phyloP scores from a whole-genome alignment of 768 basidiomycete species.

The Gymnopilus dilepis region DNA sequence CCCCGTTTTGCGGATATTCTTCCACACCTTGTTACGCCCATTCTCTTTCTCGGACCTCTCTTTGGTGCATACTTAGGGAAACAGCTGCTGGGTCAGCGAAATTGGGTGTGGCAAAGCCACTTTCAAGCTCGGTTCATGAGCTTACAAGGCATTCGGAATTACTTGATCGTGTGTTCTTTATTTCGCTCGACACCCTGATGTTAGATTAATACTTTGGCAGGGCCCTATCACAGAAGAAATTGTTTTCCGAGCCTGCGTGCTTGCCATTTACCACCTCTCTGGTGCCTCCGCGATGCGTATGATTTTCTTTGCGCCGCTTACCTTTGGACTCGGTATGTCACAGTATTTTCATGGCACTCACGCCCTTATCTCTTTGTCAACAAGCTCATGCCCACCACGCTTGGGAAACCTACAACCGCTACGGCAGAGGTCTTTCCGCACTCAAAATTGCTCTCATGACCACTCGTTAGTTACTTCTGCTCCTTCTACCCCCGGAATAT shows the following conservation, averaged over 20 bases:
- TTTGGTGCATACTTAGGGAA: constrained; percentile 55
- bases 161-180: constrained; percentile 43
- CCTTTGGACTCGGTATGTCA: constrained; percentile 81
- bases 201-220: constrained; percentile 40
- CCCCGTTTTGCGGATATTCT: constrained; percentile 27
- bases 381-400: constrained; percentile 93
- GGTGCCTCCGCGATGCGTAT: constrained; percentile 59
- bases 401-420: constrained; percentile 80
- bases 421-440: constrained; percentile 72
- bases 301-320: constrained; percentile 82
- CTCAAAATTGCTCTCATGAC: constrained; percentile 62
- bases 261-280: constrained; percentile 74
- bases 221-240: constrained; percentile 93
- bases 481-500: background rate
- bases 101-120: constrained; percentile 49
- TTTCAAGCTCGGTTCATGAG: constrained; percentile 48
- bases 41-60: constrained; percentile 81
- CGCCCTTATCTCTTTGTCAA: background rate
- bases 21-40: constrained; percentile 70
- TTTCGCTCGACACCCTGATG: background rate
- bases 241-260: constrained; percentile 86
- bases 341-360: background rate
- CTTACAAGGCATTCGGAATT: constrained; percentile 75
- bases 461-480: constrained; percentile 48
- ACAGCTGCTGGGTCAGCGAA: constrained; percentile 59